Evolutionary conservation across 768 basidiomycete genomes (phyloP), one percentile per base, ranked within the genome.

Genomic region (Collybiopsis luxurians): DNA sequence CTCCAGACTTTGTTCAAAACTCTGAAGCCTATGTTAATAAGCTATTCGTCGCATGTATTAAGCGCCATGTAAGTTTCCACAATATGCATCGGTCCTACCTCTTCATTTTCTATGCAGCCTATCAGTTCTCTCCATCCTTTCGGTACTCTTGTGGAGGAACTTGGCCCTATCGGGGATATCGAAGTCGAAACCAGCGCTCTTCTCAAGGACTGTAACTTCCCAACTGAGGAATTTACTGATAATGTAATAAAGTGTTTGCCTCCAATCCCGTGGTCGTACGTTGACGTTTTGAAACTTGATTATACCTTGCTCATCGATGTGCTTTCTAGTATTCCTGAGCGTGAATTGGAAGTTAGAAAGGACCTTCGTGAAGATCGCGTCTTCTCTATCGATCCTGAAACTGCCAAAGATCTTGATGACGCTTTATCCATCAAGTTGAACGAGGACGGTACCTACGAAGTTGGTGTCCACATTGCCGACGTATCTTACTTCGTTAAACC

Each of bases 171-270:
- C 59, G 97, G 97, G n/a, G 92, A 99, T 62, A 87, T 96, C 51
- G 95, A 98, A 72, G 95, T 97, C 7, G 97, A 99, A 73, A 98
- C 96, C 4, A 95, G 92, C 59, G 97, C 97, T 7, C 77, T 99
- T 58, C 79, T 99, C 61, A 98, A 98, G 72, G 97, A 99, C 70
- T 98, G 95, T 79, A 98, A 98, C 73, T 98, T 98, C 86, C 93
- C 96, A 2, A 91, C 93, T 0, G 95, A 96, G 71, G 97, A 98
- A 60, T 99, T 99, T 73, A 84, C 88, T 9, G 97, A 99, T 46
- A 90, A 90, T 65, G 95, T 98, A 23, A 67, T 94, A 60, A 98
- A 98, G 71, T 98, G 97, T 68, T 74, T 98, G 24, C 97, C 97
- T 47, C 97, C 97, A 23, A 81, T 91, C 59, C 97, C 97, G 13